Base-by-base conservation (phyloP, 805 yeast species). In the Myxozyma melibiosi region DNA sequence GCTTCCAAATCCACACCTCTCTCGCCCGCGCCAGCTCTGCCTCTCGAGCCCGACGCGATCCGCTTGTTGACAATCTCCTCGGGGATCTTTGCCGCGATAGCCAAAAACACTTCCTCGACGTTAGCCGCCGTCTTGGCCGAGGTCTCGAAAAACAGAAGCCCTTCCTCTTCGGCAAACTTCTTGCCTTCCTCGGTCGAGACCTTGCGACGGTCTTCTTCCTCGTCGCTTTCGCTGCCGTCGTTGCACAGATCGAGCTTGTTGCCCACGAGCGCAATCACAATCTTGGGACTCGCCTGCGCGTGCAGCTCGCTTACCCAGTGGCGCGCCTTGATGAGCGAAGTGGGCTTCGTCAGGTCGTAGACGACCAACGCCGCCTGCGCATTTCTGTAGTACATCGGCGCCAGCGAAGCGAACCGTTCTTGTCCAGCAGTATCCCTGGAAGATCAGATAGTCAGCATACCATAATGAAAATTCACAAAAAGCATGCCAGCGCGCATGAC, bases 231-330 rank as follows among this genome's bases (percentile, higher is more conserved):
- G n/a, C 85, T 81, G 13, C 85, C 81, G 61, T 56, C 64, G 45
- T 44, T 41, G 46, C 65, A 62, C 35, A 92, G 76, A 73, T 92
- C 99, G 58, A 83, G 81, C 75, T 92, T 92, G 77, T 91, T 92
- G 37, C 97, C 99, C 28, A 91, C 96, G 37, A 92, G 78, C 2
- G 98, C 98, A 71, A 92, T 90, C 56, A 90, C 83, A 50, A 92
- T 92, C 62, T 86, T 91, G 63, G 88, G 88, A n/a, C 88, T 80
- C 18, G 97, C 97, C 74, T 91, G 98, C 65, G 91, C 96, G 69
- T 90, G 96, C 65, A 92, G 80, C 71, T 92, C 98, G 69, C 88
- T 88, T 53, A 92, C 96, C 99, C 99, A 92, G 74, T 92, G 97
- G 67, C 97, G 86, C 6, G 98, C 98, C 73, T 92, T 90, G 67